phyloP scores from a whole-genome alignment of 371 early-diverging fungal genomes.

The Fennellomyces sp. region DNA sequence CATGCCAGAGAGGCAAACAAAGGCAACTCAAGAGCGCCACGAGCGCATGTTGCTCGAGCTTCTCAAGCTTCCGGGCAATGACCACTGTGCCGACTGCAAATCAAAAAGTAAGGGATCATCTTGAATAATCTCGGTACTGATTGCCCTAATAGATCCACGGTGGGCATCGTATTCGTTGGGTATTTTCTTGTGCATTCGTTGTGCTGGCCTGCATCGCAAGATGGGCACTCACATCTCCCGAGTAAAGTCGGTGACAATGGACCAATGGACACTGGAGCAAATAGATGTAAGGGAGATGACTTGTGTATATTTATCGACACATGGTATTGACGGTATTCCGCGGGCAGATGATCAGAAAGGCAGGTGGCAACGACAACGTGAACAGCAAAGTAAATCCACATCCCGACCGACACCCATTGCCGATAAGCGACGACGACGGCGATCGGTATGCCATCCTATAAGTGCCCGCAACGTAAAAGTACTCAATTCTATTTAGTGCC shows the following conservation, averaged over 20 bases:
- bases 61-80: constrained; percentile 75
- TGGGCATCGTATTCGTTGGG: constrained; percentile 96
- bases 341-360: constrained; percentile 55
- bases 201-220: constrained; percentile 89
- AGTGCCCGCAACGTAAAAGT: too few relatives aligned
- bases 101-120: constrained; percentile 58
- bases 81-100: constrained; percentile 82
- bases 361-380: constrained; percentile 86
- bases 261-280: constrained; percentile 93
- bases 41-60: constrained; percentile 73
- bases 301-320: background rate
- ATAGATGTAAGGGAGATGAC: constrained; percentile 65
- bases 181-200: constrained; percentile 92
- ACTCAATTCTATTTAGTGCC: constrained; percentile 48
- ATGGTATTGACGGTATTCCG: background rate
- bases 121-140: background rate
- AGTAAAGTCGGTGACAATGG: constrained; percentile 90
- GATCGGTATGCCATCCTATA: constrained; percentile 53
- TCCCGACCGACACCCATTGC: constrained; percentile 66
- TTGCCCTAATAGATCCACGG: constrained; percentile 75
- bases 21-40: constrained; percentile 44
- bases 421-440: constrained; percentile 60
- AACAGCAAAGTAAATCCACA: constrained; percentile 75
- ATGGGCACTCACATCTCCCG: constrained; percentile 94
- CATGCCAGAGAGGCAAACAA: constrained; percentile 49